These are phyloP conservation scores for Flueggea neowawraea DNA, from an alignment of 441 rosid species.

Conservation along the genomic window DNA sequence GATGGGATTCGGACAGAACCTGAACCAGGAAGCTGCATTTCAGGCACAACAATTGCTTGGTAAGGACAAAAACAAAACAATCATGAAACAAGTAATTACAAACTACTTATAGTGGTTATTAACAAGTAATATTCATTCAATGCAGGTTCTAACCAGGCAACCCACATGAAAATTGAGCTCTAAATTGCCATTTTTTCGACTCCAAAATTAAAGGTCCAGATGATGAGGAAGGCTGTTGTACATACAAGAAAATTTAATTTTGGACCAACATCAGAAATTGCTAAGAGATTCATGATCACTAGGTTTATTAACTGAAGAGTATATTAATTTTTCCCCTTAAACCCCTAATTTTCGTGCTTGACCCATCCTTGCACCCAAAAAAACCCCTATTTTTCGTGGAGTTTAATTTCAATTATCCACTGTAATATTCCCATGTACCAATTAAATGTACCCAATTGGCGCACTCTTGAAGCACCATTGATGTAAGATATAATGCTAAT, in stretches of 20 bases:
- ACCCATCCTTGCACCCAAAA: too few relatives aligned
- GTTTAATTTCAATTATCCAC: conserved; percentile 27
- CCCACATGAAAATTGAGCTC: conserved; percentile 62
- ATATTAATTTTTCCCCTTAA: conserved; percentile 1
- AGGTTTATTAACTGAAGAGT: conserved; percentile 23
- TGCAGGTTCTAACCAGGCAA: conserved; percentile 52
- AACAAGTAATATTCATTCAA: conserved; percentile 14
- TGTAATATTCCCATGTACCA: conserved; percentile 29
- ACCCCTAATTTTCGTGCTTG: background rate
- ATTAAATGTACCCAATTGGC: conserved; percentile 17
- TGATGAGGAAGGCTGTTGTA: conserved; percentile 45
- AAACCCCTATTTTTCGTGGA: conserved; percentile 12
- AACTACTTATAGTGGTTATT: background rate
- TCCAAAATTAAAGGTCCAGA: conserved; percentile 21
- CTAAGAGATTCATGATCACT: conserved; percentile 19
- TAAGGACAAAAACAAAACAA: conserved; percentile 4
- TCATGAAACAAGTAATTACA: too few relatives aligned
- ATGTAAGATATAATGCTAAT: conserved; percentile 38
- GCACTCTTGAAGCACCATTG: conserved; percentile 30
- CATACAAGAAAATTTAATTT: conserved; percentile 38
- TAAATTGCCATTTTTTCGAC: conserved; percentile 31
- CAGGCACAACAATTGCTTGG: conserved; percentile 39
- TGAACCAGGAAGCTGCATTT: conserved; percentile 16
- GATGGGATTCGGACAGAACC: conserved; percentile 64
- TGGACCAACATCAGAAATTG: conserved; percentile 26